A percentile compares a stretch with the other conserved stretches of the same genome.
Conservation (phyloP, 352 stramenopile species). For the Pythium sukuiense region DNA sequence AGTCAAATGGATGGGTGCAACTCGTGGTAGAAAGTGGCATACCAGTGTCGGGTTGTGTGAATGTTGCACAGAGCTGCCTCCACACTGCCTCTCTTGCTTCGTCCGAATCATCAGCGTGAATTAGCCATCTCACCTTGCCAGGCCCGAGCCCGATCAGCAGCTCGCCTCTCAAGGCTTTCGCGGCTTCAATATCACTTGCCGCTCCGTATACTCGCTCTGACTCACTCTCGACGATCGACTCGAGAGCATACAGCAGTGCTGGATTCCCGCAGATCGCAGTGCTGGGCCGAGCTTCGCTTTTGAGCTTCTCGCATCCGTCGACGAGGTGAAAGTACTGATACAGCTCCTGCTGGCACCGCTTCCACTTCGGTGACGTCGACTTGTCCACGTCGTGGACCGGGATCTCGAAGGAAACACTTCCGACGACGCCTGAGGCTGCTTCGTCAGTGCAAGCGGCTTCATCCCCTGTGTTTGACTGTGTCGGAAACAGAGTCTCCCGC, state of each 20-base stretch:
- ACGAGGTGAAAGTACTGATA: constrained; percentile 48
- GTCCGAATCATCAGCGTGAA: constrained; percentile 16
- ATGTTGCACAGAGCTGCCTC: constrained; percentile 25
- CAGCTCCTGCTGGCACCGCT: constrained; percentile 22
- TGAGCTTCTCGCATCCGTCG: constrained; percentile 52
- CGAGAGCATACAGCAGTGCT: constrained; percentile 42
- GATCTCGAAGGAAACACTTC: constrained; percentile 18
- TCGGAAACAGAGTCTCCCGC: constrained; percentile 4
- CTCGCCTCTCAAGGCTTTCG: constrained; percentile 1
- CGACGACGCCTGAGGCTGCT: neutral
- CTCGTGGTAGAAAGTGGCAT: neutral
- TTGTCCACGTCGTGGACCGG: neutral
- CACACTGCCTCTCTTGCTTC: constrained; percentile 16
- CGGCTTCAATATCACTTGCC: neutral
- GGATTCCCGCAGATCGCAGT: constrained; percentile 71
- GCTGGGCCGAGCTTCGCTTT: constrained; percentile 42
- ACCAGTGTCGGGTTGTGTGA: constrained; percentile 14
- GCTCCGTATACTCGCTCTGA: neutral
- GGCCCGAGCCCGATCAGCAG: constrained; percentile 12
- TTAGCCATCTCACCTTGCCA: neutral
- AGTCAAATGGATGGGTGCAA: neutral
- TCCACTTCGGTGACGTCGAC: constrained; percentile 3
- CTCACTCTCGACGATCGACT: constrained; percentile 12
- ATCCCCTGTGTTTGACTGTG: neutral
- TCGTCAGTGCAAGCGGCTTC: neutral